phyloP scores from a whole-genome alignment of 306 rosid genomes.

The Leucaena leucocephala region DNA sequence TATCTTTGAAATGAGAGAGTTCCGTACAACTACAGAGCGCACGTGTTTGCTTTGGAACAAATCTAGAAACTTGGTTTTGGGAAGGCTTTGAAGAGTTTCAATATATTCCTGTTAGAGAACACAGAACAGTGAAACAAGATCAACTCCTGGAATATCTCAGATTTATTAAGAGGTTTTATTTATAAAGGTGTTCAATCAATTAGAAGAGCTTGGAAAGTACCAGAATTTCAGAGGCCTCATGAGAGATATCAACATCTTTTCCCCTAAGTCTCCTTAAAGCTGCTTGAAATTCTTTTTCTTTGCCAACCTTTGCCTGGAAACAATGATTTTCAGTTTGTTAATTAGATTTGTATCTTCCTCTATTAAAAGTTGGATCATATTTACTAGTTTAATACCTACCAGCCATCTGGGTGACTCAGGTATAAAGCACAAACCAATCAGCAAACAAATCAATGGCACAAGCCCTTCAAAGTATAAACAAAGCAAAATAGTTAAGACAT shows the following conservation, averaged over 20 bases:
- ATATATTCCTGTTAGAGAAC: slow-evolving; percentile 62
- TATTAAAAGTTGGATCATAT: background rate
- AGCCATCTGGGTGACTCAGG: slow-evolving; percentile 95
- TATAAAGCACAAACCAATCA: slow-evolving; percentile 70
- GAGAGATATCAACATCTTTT: slow-evolving; percentile 51
- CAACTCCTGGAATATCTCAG: slow-evolving; percentile 24
- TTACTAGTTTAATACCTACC: slow-evolving; percentile 42
- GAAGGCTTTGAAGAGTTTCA: slow-evolving; percentile 57
- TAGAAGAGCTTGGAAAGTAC: slow-evolving; percentile 48
- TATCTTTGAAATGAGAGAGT: slow-evolving; percentile 18
- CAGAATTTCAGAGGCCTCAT: slow-evolving; percentile 70
- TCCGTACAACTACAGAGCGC: slow-evolving; percentile 67
- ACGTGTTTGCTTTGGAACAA: slow-evolving; percentile 64
- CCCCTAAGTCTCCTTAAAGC: slow-evolving; percentile 73
- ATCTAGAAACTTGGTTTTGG: slow-evolving; percentile 61
- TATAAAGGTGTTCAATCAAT: slow-evolving; percentile 23
- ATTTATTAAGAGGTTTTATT: background rate
- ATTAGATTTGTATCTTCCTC: slow-evolving; percentile 24
- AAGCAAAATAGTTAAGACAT: slow-evolving; percentile 26
- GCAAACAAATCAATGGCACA: slow-evolving; percentile 62
- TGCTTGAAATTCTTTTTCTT: slow-evolving; percentile 50
- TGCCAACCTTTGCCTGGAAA: slow-evolving; percentile 73
- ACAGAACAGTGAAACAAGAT: background rate
- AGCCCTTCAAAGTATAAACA: slow-evolving; percentile 53
- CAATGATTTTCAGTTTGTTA: background rate